Base-by-base conservation (phyloP, 352 stramenopile species). In the Elongisporangium senticosum region DNA sequence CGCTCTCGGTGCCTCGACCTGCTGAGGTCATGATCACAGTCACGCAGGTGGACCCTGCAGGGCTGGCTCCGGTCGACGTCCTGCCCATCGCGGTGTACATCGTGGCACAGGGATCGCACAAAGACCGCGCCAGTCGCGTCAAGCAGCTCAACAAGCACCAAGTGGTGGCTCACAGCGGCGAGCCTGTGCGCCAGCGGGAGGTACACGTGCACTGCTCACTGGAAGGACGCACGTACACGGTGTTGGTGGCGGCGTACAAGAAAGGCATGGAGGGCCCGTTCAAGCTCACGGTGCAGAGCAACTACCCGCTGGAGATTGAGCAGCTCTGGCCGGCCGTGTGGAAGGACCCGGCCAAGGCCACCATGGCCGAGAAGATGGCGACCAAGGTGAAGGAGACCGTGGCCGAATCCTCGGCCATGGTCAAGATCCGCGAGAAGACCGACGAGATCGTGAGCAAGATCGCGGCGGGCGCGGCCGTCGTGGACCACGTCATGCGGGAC, bases 221-320 rank as follows among this genome's bases (percentile, higher is more conserved):
- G 21, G 60, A 71, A 13, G 87, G 88, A 28, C 72, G 90, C 0
- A 80, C 71, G n/a, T 98, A 98, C 71, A 92, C 91, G 17, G 40
- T 98, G 48, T 63, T 98, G 24, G 71, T 95, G 20, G 87, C 80
- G 2, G 81, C 91, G 6, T 97, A 97, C 64, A 77, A 92, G 55
- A 84, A 80, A 53, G 81, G 76, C 15, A 96, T 97, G 83, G 90
- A 98, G 58, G 92, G 92, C 2, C 78, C 86, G 22, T 98, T 98
- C 68, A 82, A 80, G 37, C 47, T 97, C 26, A 77, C 68, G 15
- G 72, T 97, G 47, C 78, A 95, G 59, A 96, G 74, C 56, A 96
- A 95, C 54, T 96, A 96, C 62, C 73, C 75, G 10, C 76, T 96
- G 2, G 71, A 67, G 33, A 49, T 95, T 6, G 64, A 86, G 49